phyloP scores from a whole-genome alignment of 2,329 filamentous ascomycete genomes.

The Nigrospora sphaerica region DNA sequence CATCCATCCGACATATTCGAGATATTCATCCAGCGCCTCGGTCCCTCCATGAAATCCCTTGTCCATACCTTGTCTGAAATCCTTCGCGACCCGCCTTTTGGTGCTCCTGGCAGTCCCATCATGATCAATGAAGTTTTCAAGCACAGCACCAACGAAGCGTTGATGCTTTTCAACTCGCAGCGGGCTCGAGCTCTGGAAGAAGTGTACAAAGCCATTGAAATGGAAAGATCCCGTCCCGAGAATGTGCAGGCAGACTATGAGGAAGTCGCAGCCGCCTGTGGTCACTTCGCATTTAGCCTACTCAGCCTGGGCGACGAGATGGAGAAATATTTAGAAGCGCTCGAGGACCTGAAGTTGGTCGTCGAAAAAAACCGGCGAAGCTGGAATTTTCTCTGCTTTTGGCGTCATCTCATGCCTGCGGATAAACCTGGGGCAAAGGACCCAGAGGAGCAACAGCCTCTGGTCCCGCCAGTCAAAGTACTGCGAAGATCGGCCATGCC shows the following conservation, averaged over 20 bases:
- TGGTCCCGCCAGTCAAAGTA: conserved; percentile 34
- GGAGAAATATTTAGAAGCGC: conserved; percentile 69
- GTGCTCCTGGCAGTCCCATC: conserved; percentile 60
- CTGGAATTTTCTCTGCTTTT: conserved; percentile 86
- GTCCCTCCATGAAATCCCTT: conserved; percentile 94
- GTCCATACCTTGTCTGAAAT: conserved; percentile 86
- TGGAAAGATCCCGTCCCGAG: conserved; percentile 60
- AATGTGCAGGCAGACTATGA: conserved; percentile 89
- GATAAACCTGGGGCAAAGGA: conserved; percentile 26
- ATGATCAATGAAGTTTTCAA: conserved; percentile 73
- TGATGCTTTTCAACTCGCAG: conserved; percentile 70
- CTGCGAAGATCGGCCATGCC: conserved; percentile 48
- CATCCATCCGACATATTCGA: conserved; percentile 82
- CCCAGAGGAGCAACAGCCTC: conserved; percentile 26
- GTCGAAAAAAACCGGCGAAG: conserved; percentile 55
- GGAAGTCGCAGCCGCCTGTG: conserved; percentile 94
- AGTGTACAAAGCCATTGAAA: conserved; percentile 74
- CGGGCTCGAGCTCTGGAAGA: conserved; percentile 69
- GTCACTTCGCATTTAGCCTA: conserved; percentile 90
- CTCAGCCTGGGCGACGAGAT: conserved; percentile 89
- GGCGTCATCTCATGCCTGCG: conserved; percentile 36
- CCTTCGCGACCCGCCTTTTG: conserved; percentile 80
- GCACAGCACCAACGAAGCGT: conserved; percentile 71
- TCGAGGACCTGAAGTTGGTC: conserved; percentile 76
- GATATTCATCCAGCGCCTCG: conserved; percentile 79